Evolutionary conservation across 129 eudicot species (phyloP), one percentile per base, ranked within the genome.

Genomic region (Ambrosia artemisiifolia): DNA sequence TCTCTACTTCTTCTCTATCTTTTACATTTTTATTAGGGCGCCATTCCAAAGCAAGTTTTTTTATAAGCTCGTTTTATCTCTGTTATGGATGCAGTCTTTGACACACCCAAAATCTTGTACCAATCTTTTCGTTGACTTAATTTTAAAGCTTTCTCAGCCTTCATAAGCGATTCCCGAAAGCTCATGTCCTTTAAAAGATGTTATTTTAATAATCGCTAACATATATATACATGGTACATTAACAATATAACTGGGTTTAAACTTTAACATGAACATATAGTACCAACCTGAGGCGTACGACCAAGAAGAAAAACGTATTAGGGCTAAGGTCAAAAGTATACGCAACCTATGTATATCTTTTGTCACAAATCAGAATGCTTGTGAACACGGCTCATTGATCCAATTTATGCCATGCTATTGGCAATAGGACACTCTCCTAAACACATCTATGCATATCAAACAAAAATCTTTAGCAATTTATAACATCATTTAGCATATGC

Each of bases 91-190:
- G 98, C 87, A 13, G 91, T 88, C 67, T 86, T 94, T 34, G 97
- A 90, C 42, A 94, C 75, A 49, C 97, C 96, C 73, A 94, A 82
- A 67, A 94, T 94, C 88, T 88, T 94, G 88, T 94, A 94, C 96
- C 96, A 94, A 64, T 94, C 98, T 77, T 94, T 94, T 56, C 97
- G 89, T 73, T 94, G 96, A 74, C 98, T 94, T 86, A 94, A 64
- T 62, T 94, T 94, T 71, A 90, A 81, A 16, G 98, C 82, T 75
- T 77, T 94, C 79, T 90, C 96, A 68, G 98, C 98, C 71, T 75
- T 94, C 86, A 82, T 79, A 48, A 94, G 67, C 10, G 84, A 76
- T 79, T 86, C 93, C 13, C 95, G 90, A 54, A 94, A 73, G 76
- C 80, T 80, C 93, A 83, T 94, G 65, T 94, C 98, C 96, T 94